phyloP scores from a whole-genome alignment of 352 stramenopile genomes.

The Phytophthora pluvialis region DNA sequence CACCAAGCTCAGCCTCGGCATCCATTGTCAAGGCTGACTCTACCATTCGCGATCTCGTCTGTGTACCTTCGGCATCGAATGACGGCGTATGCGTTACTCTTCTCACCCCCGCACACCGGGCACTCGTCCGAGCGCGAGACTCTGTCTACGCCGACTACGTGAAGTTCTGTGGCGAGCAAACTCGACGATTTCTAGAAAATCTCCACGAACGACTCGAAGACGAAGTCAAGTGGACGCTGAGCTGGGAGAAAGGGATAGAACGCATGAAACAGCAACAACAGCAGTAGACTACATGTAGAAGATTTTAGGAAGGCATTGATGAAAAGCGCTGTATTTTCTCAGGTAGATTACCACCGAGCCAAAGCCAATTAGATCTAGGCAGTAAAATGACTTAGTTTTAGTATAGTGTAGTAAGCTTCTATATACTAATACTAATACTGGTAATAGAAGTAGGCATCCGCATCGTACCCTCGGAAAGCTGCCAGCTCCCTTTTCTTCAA shows the following conservation, averaged over 20 bases:
- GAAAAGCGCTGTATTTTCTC: too few relatives aligned
- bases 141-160: constrained; percentile 46
- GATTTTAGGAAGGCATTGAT: too few relatives aligned
- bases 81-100: constrained; percentile 51
- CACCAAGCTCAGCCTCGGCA: neutral
- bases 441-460: too few relatives aligned
- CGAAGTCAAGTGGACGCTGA: constrained; percentile 60
- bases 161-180: constrained; percentile 35
- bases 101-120: constrained; percentile 67
- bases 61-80: constrained; percentile 15
- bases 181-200: constrained; percentile 14
- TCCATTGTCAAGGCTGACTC: constrained; percentile 26
- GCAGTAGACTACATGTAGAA: neutral
- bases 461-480: too few relatives aligned
- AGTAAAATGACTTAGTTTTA: too few relatives aligned
- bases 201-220: constrained; percentile 59
- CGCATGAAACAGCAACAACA: constrained; percentile 30
- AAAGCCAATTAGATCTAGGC: too few relatives aligned
- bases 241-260: constrained; percentile 54
- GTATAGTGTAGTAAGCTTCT: too few relatives aligned
- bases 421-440: too few relatives aligned
- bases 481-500: too few relatives aligned
- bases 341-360: too few relatives aligned
- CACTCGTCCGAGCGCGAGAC: constrained; percentile 55
- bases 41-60: constrained; percentile 26